phyloP scores from a whole-genome alignment of 257 asterid species.

The Schizonepeta tenuifolia region DNA sequence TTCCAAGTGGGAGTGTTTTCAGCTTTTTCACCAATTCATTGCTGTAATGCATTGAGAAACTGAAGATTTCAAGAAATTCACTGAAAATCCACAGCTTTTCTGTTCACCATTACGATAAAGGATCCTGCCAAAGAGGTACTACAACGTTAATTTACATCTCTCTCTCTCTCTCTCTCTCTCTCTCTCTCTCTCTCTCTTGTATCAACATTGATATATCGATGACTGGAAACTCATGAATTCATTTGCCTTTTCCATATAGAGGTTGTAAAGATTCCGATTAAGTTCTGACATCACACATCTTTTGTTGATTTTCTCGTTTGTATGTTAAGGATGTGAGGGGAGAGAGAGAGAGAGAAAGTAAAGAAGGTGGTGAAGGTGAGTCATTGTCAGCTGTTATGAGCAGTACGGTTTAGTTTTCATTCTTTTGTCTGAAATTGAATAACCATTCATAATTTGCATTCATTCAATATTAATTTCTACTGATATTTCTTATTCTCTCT shows the following conservation, averaged over 20 bases:
- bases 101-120: slow-evolving; percentile 1
- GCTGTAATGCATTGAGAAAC: slow-evolving; percentile 29
- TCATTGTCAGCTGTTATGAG: slow-evolving; percentile 49
- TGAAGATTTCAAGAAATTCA: slow-evolving; percentile 26
- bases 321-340: slow-evolving; percentile 32
- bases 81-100: slow-evolving; percentile 26
- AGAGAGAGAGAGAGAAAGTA: slow-evolving; percentile 31
- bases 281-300: slow-evolving; percentile 19
- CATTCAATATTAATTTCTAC: slow-evolving; percentile 28
- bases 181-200: background rate
- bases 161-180: slow-evolving; percentile 14
- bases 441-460: slow-evolving; percentile 45
- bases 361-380: slow-evolving; percentile 34
- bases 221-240: background rate
- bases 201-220: background rate
- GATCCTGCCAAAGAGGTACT: slow-evolving; percentile 38
- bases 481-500: background rate
- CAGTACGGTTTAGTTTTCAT: slow-evolving; percentile 38
- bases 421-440: slow-evolving; percentile 43
- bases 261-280: slow-evolving; percentile 24
- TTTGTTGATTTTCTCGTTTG: slow-evolving; percentile 25
- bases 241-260: slow-evolving; percentile 5
- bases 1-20: background rate
- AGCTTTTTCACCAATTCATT: background rate
- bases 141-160: slow-evolving; percentile 6